Evolutionary conservation across 768 basidiomycete genomes (phyloP).

Genomic region (Kwoniella bestiolae): DNA sequence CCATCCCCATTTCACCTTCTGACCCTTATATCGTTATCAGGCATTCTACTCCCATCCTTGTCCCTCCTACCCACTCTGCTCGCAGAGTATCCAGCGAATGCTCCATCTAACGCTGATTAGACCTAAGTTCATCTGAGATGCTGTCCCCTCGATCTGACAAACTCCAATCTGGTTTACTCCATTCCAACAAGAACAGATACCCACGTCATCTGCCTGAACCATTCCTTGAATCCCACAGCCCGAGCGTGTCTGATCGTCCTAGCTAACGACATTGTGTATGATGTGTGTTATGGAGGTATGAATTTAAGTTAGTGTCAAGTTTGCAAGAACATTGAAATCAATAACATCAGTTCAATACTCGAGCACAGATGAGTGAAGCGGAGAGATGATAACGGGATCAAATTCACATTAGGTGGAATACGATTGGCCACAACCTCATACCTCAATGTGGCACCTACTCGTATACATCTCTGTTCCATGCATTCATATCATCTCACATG

Average conservation of each 20-base stretch:
- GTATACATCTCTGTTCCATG: background rate
- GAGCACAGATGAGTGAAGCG: background rate
- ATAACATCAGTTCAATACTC: background rate
- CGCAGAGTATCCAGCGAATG: no score
- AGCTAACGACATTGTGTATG: conserved; percentile 70
- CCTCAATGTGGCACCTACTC: background rate
- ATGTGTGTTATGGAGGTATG: background rate
- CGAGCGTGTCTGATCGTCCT: conserved; percentile 78
- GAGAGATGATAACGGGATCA: background rate
- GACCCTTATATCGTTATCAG: no score
- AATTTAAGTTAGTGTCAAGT: background rate
- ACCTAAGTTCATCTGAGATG: no score
- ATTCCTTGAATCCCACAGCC: conserved; percentile 77
- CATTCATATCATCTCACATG: background rate
- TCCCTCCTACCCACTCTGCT: no score
- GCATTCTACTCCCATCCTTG: no score
- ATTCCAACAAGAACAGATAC: conserved; percentile 11
- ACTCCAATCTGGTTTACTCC: background rate
- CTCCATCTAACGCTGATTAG: no score
- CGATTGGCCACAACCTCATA: background rate
- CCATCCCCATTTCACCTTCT: background rate
- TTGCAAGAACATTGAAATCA: background rate
- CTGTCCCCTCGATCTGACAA: no score
- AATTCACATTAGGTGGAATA: background rate
- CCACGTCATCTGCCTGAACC: conserved; percentile 72